These are phyloP conservation scores for Telopea speciosissima DNA, from an alignment of 177 flowering plant species.

Conservation along the genomic window DNA sequence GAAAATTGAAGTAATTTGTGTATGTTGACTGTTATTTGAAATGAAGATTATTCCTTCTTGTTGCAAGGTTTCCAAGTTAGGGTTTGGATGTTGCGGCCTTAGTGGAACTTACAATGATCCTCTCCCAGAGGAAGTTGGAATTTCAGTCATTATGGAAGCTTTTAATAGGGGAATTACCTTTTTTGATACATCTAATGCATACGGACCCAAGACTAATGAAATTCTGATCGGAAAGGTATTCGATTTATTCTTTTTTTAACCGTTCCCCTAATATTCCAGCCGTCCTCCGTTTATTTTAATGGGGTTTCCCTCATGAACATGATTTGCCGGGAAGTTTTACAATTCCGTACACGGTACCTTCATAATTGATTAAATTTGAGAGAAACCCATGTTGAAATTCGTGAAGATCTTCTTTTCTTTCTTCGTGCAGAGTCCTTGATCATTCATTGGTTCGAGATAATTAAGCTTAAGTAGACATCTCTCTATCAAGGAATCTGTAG, in stretches of 20 bases:
- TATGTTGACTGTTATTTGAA: no score
- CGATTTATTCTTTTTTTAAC: conserved; percentile 22
- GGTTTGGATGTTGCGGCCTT: conserved; percentile 51
- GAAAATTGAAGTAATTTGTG: no score
- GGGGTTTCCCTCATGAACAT: no score
- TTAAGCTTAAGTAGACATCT: not conserved
- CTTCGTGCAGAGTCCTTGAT: not conserved
- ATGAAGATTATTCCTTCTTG: no score
- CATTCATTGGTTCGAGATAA: not conserved
- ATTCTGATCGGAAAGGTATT: conserved; percentile 47
- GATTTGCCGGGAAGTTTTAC: no score
- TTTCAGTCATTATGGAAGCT: conserved; percentile 33
- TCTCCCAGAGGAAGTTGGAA: conserved; percentile 37
- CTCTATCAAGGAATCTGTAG: no score
- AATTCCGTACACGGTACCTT: no score
- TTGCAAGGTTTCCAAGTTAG: conserved; percentile 38
- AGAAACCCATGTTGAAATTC: no score
- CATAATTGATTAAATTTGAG: no score
- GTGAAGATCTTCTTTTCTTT: no score
- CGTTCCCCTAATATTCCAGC: conserved; percentile 6
- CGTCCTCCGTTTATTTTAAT: not conserved
- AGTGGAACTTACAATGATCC: conserved; percentile 37
- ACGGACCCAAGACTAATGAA: conserved; percentile 41
- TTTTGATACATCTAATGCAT: conserved; percentile 48
- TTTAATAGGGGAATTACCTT: conserved; percentile 43